A percentile compares a stretch with the other conserved stretches of the same genome.
These are phyloP conservation scores for Ettlia oleoabundans DNA, from an alignment of 139 green algal genomes.

Conservation along the genomic window DNA sequence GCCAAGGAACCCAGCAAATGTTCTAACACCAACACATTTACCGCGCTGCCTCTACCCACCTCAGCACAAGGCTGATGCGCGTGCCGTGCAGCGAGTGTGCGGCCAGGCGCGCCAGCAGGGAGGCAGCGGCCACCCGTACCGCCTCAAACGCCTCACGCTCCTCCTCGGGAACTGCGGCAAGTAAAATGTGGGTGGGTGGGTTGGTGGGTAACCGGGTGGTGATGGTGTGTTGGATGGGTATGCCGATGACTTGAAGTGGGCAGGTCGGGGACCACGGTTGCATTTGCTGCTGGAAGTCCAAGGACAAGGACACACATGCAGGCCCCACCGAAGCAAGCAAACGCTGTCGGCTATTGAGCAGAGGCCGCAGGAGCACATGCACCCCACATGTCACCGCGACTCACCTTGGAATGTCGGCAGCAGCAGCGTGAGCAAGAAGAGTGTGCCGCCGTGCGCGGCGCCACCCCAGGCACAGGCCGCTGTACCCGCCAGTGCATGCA, in stretches of 20 bases:
- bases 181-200: too few relatives aligned
- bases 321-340: too few relatives aligned
- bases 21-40: neutral
- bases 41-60: too few relatives aligned
- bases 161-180: neutral
- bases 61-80: slow-evolving; percentile 37
- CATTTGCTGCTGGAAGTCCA: too few relatives aligned
- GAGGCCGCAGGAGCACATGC: too few relatives aligned
- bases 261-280: too few relatives aligned
- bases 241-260: too few relatives aligned
- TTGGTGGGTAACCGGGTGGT: neutral
- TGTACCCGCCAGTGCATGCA: slow-evolving; percentile 58
- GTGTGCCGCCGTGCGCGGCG: slow-evolving; percentile 64
- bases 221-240: too few relatives aligned
- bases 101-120: slow-evolving; percentile 67
- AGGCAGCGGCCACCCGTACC: slow-evolving; percentile 60
- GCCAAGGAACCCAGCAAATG: neutral
- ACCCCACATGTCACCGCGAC: neutral
- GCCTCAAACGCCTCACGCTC: slow-evolving; percentile 25
- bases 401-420: slow-evolving; percentile 52
- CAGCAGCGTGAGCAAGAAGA: slow-evolving; percentile 83
- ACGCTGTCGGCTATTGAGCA: neutral
- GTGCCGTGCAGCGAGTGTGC: slow-evolving; percentile 76
- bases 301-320: too few relatives aligned
- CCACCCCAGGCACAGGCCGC: slow-evolving; percentile 58